Evolutionary conservation across 768 basidiomycete species (phyloP), one percentile per base, ranked within the genome.

Genomic region (Termitomyces sp.): DNA sequence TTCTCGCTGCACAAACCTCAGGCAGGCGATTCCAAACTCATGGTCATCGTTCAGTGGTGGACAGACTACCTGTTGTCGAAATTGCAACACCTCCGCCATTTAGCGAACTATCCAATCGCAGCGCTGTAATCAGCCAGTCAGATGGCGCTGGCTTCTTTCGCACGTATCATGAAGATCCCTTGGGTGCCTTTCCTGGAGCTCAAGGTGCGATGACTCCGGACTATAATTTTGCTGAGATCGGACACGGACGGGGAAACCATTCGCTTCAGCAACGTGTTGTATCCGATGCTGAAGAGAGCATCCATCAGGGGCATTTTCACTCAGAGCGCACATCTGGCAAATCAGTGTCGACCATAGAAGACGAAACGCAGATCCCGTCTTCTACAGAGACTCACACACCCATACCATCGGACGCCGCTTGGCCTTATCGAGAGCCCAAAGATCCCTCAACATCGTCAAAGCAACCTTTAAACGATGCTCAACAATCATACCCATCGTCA

Each of bases 201-300:
- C 53, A 79, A 60, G 86, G 87, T 46, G 79, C 82, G 18, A 71
- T 85, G 68, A 91, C 88, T 16, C 89, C 88, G 26, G 89, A 91
- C 65, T 78, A 89, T 53, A 79, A 87, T 63, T 89, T 80, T 61
- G 87, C 89, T 5, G 90, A 92, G 68, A 86, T 89, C 60, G 88
- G 87, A 3, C 88, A 89, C 66, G 88, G 87, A 4, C 79, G 86
- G 32, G 87, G 87, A 28, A 59, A 64, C 46, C 58, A 63, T 18
- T 57, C 59, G 30, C 32, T 51, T 44, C 38, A 57, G 36, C 52
- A 55, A 48, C 55, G 55, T 49, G 33, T 63, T 35, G 50, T 50
- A 23, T 26, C 35, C 26, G 58, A 38, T 12, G 47, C 56, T 18
- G 62, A 65, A 50, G 53, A 60, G 35, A 38, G 33, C 2, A 50